These are phyloP conservation scores for Arthrobotrys entomopaga DNA, from an alignment of 2,329 filamentous ascomycete species.

Conservation along the genomic window DNA sequence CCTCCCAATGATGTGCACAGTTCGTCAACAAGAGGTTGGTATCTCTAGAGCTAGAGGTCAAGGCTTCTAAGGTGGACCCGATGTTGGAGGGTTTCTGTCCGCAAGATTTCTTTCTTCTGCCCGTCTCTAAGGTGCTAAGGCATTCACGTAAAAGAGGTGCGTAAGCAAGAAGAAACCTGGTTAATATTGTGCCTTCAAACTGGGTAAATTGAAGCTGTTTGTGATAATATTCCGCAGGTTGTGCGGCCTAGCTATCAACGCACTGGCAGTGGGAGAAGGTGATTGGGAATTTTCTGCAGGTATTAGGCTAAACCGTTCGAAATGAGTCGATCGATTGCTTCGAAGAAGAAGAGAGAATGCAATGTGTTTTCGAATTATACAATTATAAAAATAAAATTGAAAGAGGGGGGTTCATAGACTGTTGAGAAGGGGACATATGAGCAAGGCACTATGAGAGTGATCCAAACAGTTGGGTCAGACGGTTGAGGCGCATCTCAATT, in stretches of 20 bases:
- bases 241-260: constrained; percentile 38
- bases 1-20: constrained; percentile 25
- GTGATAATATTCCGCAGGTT: constrained; percentile 33
- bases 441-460: constrained; percentile 41
- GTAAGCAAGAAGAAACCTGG: not conserved
- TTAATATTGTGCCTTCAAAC: constrained; percentile 14
- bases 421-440: constrained; percentile 15
- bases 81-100: constrained; percentile 16
- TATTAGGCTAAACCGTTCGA: constrained; percentile 45
- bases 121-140: not conserved
- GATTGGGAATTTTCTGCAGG: constrained; percentile 37
- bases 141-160: not conserved
- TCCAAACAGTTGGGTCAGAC: constrained; percentile 53
- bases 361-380: constrained; percentile 7
- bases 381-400: constrained; percentile 23
- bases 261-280: constrained; percentile 21
- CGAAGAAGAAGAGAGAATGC: constrained; percentile 17
- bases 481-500: constrained; percentile 55
- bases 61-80: not conserved
- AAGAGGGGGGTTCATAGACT: constrained; percentile 22
- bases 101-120: constrained; percentile 1
- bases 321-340: constrained; percentile 1
- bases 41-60: constrained; percentile 9
- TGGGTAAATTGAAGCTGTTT: constrained; percentile 38
- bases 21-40: constrained; percentile 12